Base-by-base conservation (phyloP, 306 rosid genomes). In the Dalbergia cultrata region DNA sequence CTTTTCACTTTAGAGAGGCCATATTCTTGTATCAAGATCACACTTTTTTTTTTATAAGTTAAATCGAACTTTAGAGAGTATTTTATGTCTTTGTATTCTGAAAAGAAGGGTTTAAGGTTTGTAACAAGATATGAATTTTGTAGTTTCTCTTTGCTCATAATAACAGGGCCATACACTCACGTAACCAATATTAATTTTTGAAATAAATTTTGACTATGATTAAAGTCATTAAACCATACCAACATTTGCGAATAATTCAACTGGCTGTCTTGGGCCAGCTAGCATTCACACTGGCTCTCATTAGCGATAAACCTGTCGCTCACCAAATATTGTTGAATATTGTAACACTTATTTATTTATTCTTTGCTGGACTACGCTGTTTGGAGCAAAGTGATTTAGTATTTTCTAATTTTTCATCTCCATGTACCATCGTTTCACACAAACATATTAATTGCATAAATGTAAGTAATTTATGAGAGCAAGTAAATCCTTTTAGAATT, bases 181-280 rank as follows among this genome's bases (percentile, higher is more conserved):
- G 59, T n/a, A 47, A 61, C 60, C 63, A 49, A 31, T 8, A 63
- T 50, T 49, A 13, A 8, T 13, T 10, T 47, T 16, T 9, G 17
- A 3, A 26, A 44, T 67, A 19, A 16, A 11, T 50, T 50, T 1
- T 71, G 44, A 53, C 65, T 22, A 8, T 71, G 44, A 53, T 76
- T 22, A 76, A 65, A 65, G 5, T 71, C 26, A 53, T 76, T 22
- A 76, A 65, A 65, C 43, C 57, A 49, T 16, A 58, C 54, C 52
- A 13, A 35, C 70, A 76, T 52, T 50, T 77, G 74, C 65, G 31
- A 65, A 3, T 13, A 17, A 53, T 65, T 50, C 43, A 35, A 21
- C 8, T 50, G 52, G 37, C 66, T 21, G n/a, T 53, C 74, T 21
- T 64, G 18, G 7, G 59, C 41, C n/a, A 50, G 66, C 39, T 65